phyloP scores from a whole-genome alignment of 306 rosid genomes.

The Acmispon strigosus region DNA sequence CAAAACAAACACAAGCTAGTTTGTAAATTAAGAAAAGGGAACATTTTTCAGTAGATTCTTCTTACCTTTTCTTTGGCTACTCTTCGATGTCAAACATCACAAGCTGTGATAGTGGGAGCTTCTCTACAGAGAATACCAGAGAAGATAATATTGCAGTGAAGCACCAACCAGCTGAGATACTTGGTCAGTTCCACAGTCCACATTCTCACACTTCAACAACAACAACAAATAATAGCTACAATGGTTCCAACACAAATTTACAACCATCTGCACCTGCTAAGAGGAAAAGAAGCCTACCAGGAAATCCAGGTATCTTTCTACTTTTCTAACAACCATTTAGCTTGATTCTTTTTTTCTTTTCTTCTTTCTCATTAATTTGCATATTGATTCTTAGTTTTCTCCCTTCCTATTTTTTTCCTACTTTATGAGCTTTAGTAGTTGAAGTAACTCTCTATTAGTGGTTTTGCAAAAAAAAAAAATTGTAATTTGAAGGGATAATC shows the following conservation, averaged over 20 bases:
- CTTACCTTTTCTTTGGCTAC: constrained; percentile 13
- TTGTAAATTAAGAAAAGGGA: constrained; percentile 22
- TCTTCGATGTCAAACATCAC: constrained; percentile 78
- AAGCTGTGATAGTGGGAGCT: constrained; percentile 67
- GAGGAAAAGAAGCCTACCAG: constrained; percentile 84
- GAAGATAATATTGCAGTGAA: constrained; percentile 27
- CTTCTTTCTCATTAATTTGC: background rate
- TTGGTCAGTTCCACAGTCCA: constrained; percentile 50
- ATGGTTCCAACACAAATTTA: constrained; percentile 43
- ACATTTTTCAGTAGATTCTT: constrained; percentile 11
- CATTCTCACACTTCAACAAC: constrained; percentile 50
- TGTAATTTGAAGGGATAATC: background rate
- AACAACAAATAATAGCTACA: constrained; percentile 26
- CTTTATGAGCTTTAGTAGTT: background rate
- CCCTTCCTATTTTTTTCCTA: background rate
- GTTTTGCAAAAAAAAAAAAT: constrained; percentile 10
- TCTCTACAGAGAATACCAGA: constrained; percentile 53
- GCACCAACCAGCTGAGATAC: constrained; percentile 30
- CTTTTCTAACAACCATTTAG: background rate
- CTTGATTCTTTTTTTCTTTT: background rate
- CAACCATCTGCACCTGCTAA: constrained; percentile 43
- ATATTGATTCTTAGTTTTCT: background rate
- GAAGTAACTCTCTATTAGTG: constrained; percentile 1
- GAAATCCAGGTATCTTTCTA: constrained; percentile 62
- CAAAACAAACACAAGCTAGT: background rate